Evolutionary conservation across 108 stramenopile genomes (phyloP), one percentile per base, ranked within the genome.

Genomic region (Pseudonitzschia multiseries): DNA sequence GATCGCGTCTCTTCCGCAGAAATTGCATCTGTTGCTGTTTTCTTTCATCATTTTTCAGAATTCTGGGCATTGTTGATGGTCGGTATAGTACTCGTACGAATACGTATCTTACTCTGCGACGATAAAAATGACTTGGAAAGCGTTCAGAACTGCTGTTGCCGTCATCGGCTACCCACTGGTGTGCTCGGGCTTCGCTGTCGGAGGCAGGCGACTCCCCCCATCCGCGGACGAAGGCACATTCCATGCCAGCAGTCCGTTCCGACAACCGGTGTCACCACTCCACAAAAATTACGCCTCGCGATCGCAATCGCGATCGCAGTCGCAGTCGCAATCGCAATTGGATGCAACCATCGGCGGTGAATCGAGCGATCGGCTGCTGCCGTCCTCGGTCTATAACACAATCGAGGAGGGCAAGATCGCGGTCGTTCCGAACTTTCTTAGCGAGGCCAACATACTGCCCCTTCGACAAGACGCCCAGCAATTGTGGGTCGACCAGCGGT

Each of bases 321-420:
- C n/a, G n/a, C n/a, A n/a, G n/a, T 26, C 54, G 26, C 26, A 4
- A 56, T 56, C 54, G 54, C 54, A 20, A 24, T 24, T 56, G 54
- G 24, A 24, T 24, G 54, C 54, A 56, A 56, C 54, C 10, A 9
- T 56, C 54, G 20, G 54, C 26, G 26, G 10, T 12, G 5, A 56
- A 56, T 21, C 22, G 22, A 26, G 20, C 21, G 63, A 65, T 51
- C 42, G 64, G 17, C 53, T 77, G 15, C 61, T 79, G 29, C 60
- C 79, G 0, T 41, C 65, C 20, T 62, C 72, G 4, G 73, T 70
- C 27, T 75, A 78, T 66, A 32, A 69, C n/a, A 84, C 76, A 41
- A 87, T 87, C n/a, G 66, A 71, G 14, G 62, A 66, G 27, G 83
- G 86, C 20, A 69, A 68, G 8, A 89, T 89, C n/a, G 87, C 85